Evolutionary conservation across 768 basidiomycete species (phyloP).

Genomic region (Rossbeevera mucosa): DNA sequence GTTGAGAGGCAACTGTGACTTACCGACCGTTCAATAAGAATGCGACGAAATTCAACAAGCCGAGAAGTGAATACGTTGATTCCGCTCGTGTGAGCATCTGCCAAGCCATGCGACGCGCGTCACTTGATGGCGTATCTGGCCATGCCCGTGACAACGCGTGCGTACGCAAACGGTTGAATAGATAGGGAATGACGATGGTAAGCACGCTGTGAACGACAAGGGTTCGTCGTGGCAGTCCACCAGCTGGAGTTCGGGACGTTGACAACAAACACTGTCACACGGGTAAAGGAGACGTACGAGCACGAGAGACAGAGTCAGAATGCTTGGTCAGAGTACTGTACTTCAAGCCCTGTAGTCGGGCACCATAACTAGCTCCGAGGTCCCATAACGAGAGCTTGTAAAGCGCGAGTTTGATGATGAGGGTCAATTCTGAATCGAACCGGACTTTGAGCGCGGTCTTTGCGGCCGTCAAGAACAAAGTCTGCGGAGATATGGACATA

Average conservation of each 20-base stretch:
- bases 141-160: constrained; percentile 81
- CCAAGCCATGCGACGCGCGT: constrained; percentile 73
- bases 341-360: constrained; percentile 72
- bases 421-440: constrained; percentile 69
- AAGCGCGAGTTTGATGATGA: constrained; percentile 65
- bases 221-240: constrained; percentile 57
- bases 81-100: constrained; percentile 61
- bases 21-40: constrained; percentile 89
- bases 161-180: constrained; percentile 67
- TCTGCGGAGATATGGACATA: constrained; percentile 5
- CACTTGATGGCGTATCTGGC: constrained; percentile 85
- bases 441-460: constrained; percentile 56
- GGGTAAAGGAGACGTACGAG: constrained; percentile 19
- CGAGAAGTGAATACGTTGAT: constrained; percentile 56
- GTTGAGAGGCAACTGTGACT: constrained; percentile 24
- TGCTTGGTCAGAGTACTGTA: constrained; percentile 38
- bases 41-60: constrained; percentile 69
- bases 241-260: constrained; percentile 40
- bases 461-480: constrained; percentile 13
- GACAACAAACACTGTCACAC: neutral
- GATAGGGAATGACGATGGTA: constrained; percentile 73
- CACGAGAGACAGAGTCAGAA: constrained; percentile 8
- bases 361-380: constrained; percentile 75
- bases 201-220: constrained; percentile 66
- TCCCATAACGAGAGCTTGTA: constrained; percentile 86